Evolutionary conservation across 2,329 filamentous ascomycete genomes (phyloP).

Genomic region (Trichoderma atroviride): DNA sequence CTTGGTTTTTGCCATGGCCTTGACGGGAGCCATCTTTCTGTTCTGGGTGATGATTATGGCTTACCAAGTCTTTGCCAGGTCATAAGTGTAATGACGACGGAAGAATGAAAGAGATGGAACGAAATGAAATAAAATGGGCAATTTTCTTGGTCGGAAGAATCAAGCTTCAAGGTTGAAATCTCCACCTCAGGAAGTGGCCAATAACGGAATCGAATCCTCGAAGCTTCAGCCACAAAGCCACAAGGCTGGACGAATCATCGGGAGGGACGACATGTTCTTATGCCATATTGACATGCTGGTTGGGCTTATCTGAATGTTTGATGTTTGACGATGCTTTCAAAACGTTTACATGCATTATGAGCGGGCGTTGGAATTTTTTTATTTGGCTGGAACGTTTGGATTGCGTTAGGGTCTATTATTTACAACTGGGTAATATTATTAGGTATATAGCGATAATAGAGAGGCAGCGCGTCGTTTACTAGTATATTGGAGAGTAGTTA

Average conservation of each 20-base stretch:
- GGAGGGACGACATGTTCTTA: neutral
- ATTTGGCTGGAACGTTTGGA: constrained; percentile 5
- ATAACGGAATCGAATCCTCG: neutral
- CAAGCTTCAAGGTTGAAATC: neutral
- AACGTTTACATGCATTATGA: constrained; percentile 23
- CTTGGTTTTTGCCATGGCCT: constrained; percentile 63
- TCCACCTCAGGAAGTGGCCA: neutral
- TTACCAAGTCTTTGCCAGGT: constrained; percentile 62
- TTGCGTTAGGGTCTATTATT: neutral
- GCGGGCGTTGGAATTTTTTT: constrained; percentile 21
- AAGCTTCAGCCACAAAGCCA: neutral
- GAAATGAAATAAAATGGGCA: neutral
- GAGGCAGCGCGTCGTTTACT: neutral
- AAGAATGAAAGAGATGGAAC: neutral
- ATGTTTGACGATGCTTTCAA: constrained; percentile 4
- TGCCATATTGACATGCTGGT: neutral
- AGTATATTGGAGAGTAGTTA: neutral
- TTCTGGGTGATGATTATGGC: constrained; percentile 72
- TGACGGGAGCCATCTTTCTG: constrained; percentile 62
- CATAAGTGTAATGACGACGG: constrained; percentile 31
- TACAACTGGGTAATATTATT: neutral
- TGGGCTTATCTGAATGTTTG: constrained; percentile 2
- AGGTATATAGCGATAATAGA: constrained; percentile 1
- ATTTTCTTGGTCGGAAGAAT: neutral
- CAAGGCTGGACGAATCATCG: neutral